These are phyloP conservation scores for Ogataea pilisensis DNA, from an alignment of 805 yeast genomes.

Conservation along the genomic window DNA sequence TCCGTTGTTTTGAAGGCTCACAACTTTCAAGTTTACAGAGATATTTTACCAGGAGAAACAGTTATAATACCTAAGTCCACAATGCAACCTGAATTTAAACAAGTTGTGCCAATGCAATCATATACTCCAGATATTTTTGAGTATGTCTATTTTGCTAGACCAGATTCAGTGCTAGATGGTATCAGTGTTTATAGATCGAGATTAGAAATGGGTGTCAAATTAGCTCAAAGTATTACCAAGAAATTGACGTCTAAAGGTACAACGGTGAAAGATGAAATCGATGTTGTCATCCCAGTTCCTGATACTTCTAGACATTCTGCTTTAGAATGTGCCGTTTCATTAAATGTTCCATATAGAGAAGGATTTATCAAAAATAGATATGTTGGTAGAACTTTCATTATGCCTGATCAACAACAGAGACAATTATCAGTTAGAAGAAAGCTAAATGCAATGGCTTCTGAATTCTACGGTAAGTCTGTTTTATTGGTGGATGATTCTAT, in stretches of 20 bases:
- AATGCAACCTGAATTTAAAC: constrained; percentile 72
- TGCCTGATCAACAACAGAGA: constrained; percentile 97
- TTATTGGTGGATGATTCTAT: constrained; percentile 94
- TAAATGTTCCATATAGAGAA: constrained; percentile 85
- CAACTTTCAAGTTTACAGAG: constrained; percentile 75
- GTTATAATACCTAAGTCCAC: constrained; percentile 83
- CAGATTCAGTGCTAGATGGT: constrained; percentile 96
- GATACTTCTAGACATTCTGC: constrained; percentile 98
- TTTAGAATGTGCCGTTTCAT: constrained; percentile 78
- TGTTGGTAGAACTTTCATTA: constrained; percentile 95
- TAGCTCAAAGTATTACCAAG: constrained; percentile 65
- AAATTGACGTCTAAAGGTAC: constrained; percentile 37
- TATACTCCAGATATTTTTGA: constrained; percentile 97
- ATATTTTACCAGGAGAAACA: constrained; percentile 92
- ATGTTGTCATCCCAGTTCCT: constrained; percentile 96
- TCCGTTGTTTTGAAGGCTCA: constrained; percentile 93
- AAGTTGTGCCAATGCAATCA: constrained; percentile 70
- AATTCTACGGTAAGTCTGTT: constrained; percentile 80
- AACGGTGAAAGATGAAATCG: constrained; percentile 56
- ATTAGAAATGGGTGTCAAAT: constrained; percentile 86
- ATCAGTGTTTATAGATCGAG: constrained; percentile 91
- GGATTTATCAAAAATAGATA: constrained; percentile 96
- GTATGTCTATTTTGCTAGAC: constrained; percentile 96
- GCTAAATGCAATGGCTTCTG: constrained; percentile 93
- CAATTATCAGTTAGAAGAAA: constrained; percentile 91